Evolutionary conservation across 306 rosid genomes (phyloP), one percentile per base, ranked within the genome.

Genomic region (Rubus idaeus): DNA sequence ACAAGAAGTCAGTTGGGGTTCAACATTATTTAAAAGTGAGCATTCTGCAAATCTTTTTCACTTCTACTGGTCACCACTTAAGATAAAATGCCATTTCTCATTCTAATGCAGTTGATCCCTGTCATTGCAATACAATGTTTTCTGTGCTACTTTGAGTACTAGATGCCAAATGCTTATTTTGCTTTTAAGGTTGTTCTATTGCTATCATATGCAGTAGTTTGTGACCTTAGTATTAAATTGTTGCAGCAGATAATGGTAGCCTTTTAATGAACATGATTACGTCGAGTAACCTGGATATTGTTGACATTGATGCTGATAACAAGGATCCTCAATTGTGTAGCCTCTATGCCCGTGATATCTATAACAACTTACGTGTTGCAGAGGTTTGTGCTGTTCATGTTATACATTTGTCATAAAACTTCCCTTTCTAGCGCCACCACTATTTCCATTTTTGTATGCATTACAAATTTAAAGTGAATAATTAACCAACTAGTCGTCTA

Each of bases 261-360:
- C 73, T 71, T 83, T 53, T 68, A 44, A 86, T 73, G 79, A 73
- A 73, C 65, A 6, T 67, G 35, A 63, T 42, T 49, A 77, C 63
- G 51, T 77, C 71, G 58, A 83, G 78, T 80, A 82, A 77, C 85
- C 86, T 73, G 53, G 86, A 80, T 51, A 51, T 88, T 52, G 50
- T 70, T 51, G 80, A 88, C 71, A 90, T 96, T 83, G 99, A 96
- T 83, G 88, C 83, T 44, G 89, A 87, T 75, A 51, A 78, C 78
- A 89, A 75, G 53, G 97, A 96, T 79, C 85, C 93, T 81, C 94
- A 77, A 58, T 66, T 85, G 39, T 96, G 98, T 86, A 80, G 89
- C 73, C 71, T 68, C 79, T 96, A 96, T 85, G 98, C 90, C 18
- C 68, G 83, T 79, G 98, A 87, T 75, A 92, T 96, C 86, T 93